These are phyloP conservation scores for Debaryomycetaceae sp. DNA, from an alignment of 1,139 yeast species.

Conservation along the genomic window DNA sequence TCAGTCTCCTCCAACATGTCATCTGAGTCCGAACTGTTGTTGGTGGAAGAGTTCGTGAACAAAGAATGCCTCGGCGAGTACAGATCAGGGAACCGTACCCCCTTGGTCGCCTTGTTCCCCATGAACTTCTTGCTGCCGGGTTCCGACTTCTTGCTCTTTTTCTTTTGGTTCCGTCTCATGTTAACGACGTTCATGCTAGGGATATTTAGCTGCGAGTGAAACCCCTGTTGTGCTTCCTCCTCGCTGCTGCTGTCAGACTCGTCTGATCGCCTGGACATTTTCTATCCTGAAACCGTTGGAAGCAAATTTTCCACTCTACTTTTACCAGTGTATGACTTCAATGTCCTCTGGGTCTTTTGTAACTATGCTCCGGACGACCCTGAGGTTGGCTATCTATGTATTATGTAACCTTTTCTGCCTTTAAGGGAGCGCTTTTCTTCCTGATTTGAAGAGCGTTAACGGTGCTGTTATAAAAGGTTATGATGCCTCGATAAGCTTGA, in stretches of 20 bases:
- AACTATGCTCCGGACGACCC: no score
- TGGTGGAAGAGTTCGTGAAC: slow-evolving; percentile 23
- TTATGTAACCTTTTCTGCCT: no score
- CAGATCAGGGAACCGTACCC: slow-evolving; percentile 31
- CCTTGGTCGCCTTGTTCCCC: slow-evolving; percentile 9
- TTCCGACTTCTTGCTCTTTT: slow-evolving; percentile 13
- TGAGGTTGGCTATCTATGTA: no score
- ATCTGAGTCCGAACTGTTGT: slow-evolving; percentile 16
- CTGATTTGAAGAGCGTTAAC: no score
- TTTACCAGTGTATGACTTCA: no score
- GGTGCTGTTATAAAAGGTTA: background rate
- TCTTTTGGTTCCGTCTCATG: slow-evolving; percentile 21
- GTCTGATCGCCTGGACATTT: slow-evolving; percentile 1
- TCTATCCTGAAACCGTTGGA: background rate
- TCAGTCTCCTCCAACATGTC: slow-evolving; percentile 8
- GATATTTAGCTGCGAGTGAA: slow-evolving; percentile 22
- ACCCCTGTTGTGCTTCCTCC: slow-evolving; percentile 17
- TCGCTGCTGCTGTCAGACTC: slow-evolving; percentile 15
- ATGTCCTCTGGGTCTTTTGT: no score
- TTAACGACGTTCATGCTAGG: slow-evolving; percentile 25
- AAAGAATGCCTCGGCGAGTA: slow-evolving; percentile 23
- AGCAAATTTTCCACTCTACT: background rate
- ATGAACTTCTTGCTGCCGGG: background rate
- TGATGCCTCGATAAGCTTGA: background rate
- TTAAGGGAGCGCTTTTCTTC: no score